Evolutionary conservation across 2,329 filamentous ascomycete genomes (phyloP), one percentile per base, ranked within the genome.

Genomic region (Diaporthe longicolla): DNA sequence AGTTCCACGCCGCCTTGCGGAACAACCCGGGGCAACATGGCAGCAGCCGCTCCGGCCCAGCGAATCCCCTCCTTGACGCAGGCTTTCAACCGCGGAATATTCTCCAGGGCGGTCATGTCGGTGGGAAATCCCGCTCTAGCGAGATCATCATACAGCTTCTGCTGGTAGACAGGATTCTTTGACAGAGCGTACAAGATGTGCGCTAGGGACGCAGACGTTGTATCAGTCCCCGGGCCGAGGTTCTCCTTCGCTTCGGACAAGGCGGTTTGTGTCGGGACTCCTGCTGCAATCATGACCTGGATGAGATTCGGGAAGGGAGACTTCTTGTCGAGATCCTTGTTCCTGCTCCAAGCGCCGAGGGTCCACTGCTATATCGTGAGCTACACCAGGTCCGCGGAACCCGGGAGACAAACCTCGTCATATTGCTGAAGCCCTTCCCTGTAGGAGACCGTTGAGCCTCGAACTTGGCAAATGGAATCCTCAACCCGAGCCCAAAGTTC

Each of bases 221-320:
- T 82, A 45, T 82, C 80, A 2, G 80, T 82, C 35, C 80, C 80
- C 0, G 80, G 80, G 0, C 80, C 80, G 0, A 81, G 75, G 5
- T 79, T 81, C 45, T 81, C 79, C 4, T 78, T 80, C 1, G 80
- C 80, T 74, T 82, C 79, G 0, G 79, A 78, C 4, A 81, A 70
- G 4, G 79, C 77, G 1, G 79, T 80, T 65, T 80, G 76, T 0
- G 76, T 65, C 15, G 76, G 78, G 2, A 80, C 63, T 0, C 78
- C 79, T 0, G 76, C 75, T 10, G 68, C 57, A 0, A 78, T 72
- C 21, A 81, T 73, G 2, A 78, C 76, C 19, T 73, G 37, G 15
- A 81, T 77, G 6, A 80, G 48, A 17, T 79, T 80, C 0, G 72
- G 72, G 6, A 69, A 69, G 21, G 21, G n/a, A 1, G 65, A 69